Percentiles rank a stretch among this genome's conserved stretches.
phyloP scores from a whole-genome alignment of 2,329 filamentous ascomycete species.

The Dactylellina cionopaga region DNA sequence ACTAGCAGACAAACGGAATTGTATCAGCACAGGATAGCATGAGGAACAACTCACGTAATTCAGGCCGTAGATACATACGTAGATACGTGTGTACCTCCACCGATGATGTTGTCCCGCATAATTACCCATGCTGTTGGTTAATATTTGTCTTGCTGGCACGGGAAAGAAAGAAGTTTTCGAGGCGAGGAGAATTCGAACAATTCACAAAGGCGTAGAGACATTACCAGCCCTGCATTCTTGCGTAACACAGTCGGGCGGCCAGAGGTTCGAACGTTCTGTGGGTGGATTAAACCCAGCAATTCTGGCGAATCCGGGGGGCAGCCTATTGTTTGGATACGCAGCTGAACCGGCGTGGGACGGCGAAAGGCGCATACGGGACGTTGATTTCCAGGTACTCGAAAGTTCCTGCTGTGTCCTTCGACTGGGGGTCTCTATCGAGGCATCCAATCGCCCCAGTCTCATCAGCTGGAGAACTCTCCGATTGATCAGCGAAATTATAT shows the following conservation, averaged over 20 bases:
- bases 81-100: slow-evolving; percentile 3
- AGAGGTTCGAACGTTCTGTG: background rate
- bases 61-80: background rate
- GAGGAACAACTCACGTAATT: slow-evolving; percentile 42
- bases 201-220: background rate
- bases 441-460: slow-evolving; percentile 34
- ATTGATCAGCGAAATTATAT: slow-evolving; percentile 39
- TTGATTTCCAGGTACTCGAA: slow-evolving; percentile 43
- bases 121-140: slow-evolving; percentile 22
- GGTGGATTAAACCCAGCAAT: slow-evolving; percentile 7
- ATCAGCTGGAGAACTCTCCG: slow-evolving; percentile 47
- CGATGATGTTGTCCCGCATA: slow-evolving; percentile 36
- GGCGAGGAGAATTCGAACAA: slow-evolving; percentile 39
- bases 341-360: slow-evolving; percentile 7
- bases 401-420: slow-evolving; percentile 36
- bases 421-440: slow-evolving; percentile 33
- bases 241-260: slow-evolving; percentile 20
- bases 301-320: slow-evolving; percentile 6
- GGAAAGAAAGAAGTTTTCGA: slow-evolving; percentile 37
- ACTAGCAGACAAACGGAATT: no score
- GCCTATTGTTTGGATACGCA: slow-evolving; percentile 8
- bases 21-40: slow-evolving; percentile 9
- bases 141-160: slow-evolving; percentile 48
- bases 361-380: background rate
- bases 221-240: slow-evolving; percentile 13